Conservation (phyloP, 306 rosid genomes). For the Canavalia gladiata region DNA sequence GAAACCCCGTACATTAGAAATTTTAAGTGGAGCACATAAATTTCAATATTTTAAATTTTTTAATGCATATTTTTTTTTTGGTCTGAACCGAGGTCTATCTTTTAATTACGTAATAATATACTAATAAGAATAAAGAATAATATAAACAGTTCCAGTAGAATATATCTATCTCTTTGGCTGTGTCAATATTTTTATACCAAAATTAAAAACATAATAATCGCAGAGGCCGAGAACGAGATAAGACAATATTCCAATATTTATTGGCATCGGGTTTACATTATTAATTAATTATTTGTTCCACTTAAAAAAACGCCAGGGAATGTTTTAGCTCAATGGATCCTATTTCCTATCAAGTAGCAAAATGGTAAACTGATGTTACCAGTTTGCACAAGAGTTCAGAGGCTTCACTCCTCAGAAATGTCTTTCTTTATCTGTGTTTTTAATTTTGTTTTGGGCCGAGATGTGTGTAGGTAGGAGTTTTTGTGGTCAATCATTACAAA, state of each 20-base stretch:
- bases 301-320: neutral
- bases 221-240: too few relatives aligned
- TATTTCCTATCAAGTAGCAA: neutral
- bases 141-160: too few relatives aligned
- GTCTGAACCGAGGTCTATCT: too few relatives aligned
- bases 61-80: too few relatives aligned
- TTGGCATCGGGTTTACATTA: neutral
- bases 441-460: too few relatives aligned
- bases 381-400: too few relatives aligned
- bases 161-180: too few relatives aligned
- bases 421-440: too few relatives aligned
- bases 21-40: neutral
- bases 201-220: neutral
- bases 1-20: neutral
- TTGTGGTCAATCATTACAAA: neutral
- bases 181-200: neutral
- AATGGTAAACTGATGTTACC: neutral
- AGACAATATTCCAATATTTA: neutral
- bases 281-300: neutral
- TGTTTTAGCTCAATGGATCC: neutral
- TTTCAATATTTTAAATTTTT: neutral
- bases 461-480: too few relatives aligned
- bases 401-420: too few relatives aligned
- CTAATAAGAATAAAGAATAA: too few relatives aligned
- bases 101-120: too few relatives aligned